Evolutionary conservation across 2,329 filamentous ascomycete genomes (phyloP).

Genomic region (Cladosporium sp.): DNA sequence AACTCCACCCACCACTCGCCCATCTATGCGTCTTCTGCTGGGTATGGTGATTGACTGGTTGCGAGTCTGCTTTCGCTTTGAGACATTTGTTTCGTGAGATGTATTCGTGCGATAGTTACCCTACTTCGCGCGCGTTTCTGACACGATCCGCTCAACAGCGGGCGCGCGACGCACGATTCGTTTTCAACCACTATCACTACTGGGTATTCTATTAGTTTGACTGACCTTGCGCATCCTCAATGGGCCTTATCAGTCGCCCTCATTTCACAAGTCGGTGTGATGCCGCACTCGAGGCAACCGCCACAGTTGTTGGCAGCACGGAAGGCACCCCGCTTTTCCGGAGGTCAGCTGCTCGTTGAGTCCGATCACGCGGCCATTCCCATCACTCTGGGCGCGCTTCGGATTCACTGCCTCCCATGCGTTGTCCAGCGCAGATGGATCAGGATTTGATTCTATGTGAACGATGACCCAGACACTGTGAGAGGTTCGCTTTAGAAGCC

Average conservation of each 20-base stretch:
- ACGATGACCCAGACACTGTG: no score
- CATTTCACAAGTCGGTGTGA: not conserved
- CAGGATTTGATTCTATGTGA: no score
- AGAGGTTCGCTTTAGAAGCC: no score
- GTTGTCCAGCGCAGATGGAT: no score
- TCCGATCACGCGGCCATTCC: conserved; percentile 3
- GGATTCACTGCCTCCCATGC: not conserved
- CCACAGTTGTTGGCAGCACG: conserved; percentile 5
- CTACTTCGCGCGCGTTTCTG: not conserved
- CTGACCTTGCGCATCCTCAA: not conserved
- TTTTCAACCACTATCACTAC: not conserved
- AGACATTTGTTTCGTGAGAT: not conserved
- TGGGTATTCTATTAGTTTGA: not conserved
- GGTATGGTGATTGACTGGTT: conserved; percentile 2
- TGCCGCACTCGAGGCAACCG: conserved; percentile 5
- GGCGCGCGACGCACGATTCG: not conserved
- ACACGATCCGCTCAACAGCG: not conserved
- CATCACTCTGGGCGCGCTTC: not conserved
- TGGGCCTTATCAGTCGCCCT: no score
- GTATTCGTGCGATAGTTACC: not conserved
- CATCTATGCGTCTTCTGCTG: conserved; percentile 4
- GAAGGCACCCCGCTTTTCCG: conserved; percentile 5
- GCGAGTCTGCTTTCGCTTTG: not conserved
- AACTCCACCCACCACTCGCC: conserved; percentile 9
- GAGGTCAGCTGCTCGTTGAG: conserved; percentile 11